Evolutionary conservation across 2,329 filamentous ascomycete species (phyloP), one percentile per base, ranked within the genome.

Genomic region (Pseudocercospora eumusae): DNA sequence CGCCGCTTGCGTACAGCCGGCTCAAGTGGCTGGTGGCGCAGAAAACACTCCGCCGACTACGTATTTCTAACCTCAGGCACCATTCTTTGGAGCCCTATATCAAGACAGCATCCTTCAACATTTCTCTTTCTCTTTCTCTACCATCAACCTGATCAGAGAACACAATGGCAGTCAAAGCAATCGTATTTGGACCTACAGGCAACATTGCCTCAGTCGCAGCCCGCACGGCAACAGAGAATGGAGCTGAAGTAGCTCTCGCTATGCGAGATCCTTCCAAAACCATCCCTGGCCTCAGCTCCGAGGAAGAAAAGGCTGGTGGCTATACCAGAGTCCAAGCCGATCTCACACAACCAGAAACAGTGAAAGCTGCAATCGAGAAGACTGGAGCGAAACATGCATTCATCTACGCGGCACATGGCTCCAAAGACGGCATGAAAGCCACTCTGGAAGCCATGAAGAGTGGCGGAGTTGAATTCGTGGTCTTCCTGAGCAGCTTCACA

Each of bases 111-210:
- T 28, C 23, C 47, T n/a, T 13, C 11, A 13, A 13, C 44, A 13
- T 52, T n/a, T n/a, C 15, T 28, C 20, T 31, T 15, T 15, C 8
- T 15, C 7, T n/a, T n/a, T n/a, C n/a, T n/a, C n/a, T n/a, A 3
- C 31, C 47, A 52, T 52, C 15, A 18, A 52, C 47, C 4, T 28
- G 5, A 28, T 18, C 18, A 27, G 36, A 9, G 15, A 23, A n/a
- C 20, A 56, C 11, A 13, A 56, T 56, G 28, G 42, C 56, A n/a
- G 44, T 33, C 18, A 56, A 60, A 20, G 73, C 79, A 11, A 78
- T 84, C 58, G 71, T 84, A 57, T 84, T 84, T 63, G 81, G 82
- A 21, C 76, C 82, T 15, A 81, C 82, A 10, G 82, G 82, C 50
- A 68, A 68, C 8, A 77, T 83, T 28, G 82, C 76, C 52, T 77